Evolutionary conservation across 331 rosid species (phyloP).

Genomic region (Pyracantha coccinea): DNA sequence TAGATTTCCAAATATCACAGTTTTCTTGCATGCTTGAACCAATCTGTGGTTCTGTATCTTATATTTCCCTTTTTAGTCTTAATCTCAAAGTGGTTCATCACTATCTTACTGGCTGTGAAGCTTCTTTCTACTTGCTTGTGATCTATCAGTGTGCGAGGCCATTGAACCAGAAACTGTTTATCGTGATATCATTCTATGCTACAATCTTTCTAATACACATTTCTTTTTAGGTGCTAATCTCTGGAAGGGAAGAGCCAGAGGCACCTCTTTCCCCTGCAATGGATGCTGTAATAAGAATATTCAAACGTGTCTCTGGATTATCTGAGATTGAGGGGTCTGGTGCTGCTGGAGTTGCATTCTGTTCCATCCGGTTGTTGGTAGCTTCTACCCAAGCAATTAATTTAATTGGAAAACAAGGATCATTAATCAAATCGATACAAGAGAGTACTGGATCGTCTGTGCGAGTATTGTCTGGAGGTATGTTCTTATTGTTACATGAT

Average conservation of each 20-base stretch:
- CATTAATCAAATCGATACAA: conserved; percentile 76
- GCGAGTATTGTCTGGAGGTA: conserved; percentile 83
- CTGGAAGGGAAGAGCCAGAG: conserved; percentile 81
- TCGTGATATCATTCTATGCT: not conserved
- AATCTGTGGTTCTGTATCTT: not conserved
- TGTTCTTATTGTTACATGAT: conserved; percentile 8
- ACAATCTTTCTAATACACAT: conserved; percentile 4
- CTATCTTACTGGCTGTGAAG: not conserved
- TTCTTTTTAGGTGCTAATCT: conserved; percentile 58
- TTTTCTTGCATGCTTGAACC: not conserved
- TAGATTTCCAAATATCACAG: not conserved
- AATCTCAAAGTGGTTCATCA: not conserved
- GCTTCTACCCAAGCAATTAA: conserved; percentile 93
- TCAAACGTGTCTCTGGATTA: conserved; percentile 68
- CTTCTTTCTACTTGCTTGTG: not conserved
- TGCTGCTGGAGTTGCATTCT: conserved; percentile 46
- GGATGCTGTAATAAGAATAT: conserved; percentile 77
- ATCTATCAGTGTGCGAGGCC: not conserved
- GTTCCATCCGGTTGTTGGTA: conserved; percentile 68
- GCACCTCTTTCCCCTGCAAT: conserved; percentile 78
- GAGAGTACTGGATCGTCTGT: conserved; percentile 61
- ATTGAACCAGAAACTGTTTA: not conserved
- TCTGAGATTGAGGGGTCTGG: conserved; percentile 49
- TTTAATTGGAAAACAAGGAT: conserved; percentile 90
- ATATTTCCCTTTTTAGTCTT: not conserved